Conservation (phyloP, 2,329 filamentous ascomycete genomes). For the Kalaharituber pfeilii region DNA sequence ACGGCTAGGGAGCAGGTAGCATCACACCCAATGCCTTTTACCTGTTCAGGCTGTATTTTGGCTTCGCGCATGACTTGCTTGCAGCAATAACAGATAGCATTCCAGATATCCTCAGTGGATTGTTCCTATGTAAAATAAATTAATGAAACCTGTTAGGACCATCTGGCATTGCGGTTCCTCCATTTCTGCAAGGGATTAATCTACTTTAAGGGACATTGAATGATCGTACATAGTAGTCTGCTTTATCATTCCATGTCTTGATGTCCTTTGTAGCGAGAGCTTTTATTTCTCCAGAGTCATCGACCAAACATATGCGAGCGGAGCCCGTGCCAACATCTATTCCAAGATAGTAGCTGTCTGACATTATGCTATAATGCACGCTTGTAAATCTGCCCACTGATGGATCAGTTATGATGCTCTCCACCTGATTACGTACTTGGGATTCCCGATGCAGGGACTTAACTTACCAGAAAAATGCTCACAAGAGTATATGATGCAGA, state of each 20-base stretch:
- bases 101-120: constrained; percentile 96
- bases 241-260: constrained; percentile 33
- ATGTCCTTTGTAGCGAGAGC: constrained; percentile 33
- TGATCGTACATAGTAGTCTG: constrained; percentile 38
- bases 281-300: constrained; percentile 75
- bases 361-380: too few relatives aligned
- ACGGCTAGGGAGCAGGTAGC: constrained; percentile 95
- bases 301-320: constrained; percentile 88
- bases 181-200: not conserved
- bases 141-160: too few relatives aligned
- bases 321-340: constrained; percentile 95
- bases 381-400: too few relatives aligned
- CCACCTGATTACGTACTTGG: too few relatives aligned
- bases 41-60: constrained; percentile 53
- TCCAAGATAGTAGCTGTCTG: constrained; percentile 36
- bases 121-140: too few relatives aligned
- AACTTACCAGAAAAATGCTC: too few relatives aligned
- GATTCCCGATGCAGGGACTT: too few relatives aligned
- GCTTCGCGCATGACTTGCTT: constrained; percentile 67
- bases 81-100: constrained; percentile 78
- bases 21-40: constrained; percentile 90
- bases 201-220: too few relatives aligned
- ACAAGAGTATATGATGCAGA: too few relatives aligned
- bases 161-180: not conserved
- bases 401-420: too few relatives aligned